These are phyloP conservation scores for Westerdykella sp. DNA, from an alignment of 2,329 filamentous ascomycete genomes.

Conservation along the genomic window DNA sequence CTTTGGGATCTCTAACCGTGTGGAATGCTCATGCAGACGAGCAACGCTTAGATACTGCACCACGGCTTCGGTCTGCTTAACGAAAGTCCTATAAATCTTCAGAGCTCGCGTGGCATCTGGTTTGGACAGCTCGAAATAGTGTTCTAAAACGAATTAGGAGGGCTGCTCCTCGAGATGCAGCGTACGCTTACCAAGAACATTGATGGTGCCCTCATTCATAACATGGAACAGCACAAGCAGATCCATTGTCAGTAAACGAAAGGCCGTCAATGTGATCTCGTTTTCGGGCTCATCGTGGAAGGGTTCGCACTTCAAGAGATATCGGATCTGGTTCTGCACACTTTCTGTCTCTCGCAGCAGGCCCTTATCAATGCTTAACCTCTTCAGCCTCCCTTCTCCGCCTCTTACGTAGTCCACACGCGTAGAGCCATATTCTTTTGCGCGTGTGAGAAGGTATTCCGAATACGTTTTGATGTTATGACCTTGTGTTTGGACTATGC, in stretches of 20 bases:
- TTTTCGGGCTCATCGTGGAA: constrained; percentile 87
- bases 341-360: constrained; percentile 84
- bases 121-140: constrained; percentile 98
- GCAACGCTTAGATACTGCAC: constrained; percentile 85
- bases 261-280: constrained; percentile 92
- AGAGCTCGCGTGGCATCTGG: constrained; percentile 88
- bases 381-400: constrained; percentile 77
- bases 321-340: constrained; percentile 80
- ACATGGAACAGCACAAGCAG: constrained; percentile 86
- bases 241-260: constrained; percentile 84
- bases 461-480: constrained; percentile 90
- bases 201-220: constrained; percentile 95
- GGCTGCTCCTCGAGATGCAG: not conserved
- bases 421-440: constrained; percentile 74
- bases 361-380: constrained; percentile 83
- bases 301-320: constrained; percentile 86
- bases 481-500: constrained; percentile 87
- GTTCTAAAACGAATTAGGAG: constrained; percentile 51
- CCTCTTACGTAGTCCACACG: constrained; percentile 84
- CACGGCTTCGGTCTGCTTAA: constrained; percentile 84
- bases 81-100: constrained; percentile 86
- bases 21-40: constrained; percentile 85
- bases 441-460: constrained; percentile 76
- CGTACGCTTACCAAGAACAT: constrained; percentile 70
- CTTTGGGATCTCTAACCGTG: constrained; percentile 88